Base-by-base conservation (phyloP, 352 stramenopile species). In the Thalassiosira ordinaria region DNA sequence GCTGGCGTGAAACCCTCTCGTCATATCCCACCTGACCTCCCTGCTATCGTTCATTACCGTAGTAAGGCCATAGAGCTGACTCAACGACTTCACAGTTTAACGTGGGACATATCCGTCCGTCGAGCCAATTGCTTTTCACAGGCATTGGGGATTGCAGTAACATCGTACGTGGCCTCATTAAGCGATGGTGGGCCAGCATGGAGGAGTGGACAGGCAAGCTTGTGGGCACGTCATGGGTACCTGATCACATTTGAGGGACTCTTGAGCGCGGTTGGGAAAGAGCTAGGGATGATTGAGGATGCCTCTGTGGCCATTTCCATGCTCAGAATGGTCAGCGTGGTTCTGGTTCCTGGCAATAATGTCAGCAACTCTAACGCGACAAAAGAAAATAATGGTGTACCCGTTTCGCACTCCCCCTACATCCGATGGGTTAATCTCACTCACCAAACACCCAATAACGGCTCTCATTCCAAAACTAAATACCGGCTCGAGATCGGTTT, bases 211-310 rank as follows among this genome's bases (percentile, higher is more conserved):
- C 92, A 78, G 77, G 84, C 86, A 1, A 78, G 80, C 27, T 47
- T 89, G 24, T 95, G 90, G 90, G 67, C 46, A 39, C 59, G 71
- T 41, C 86, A 95, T 79, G 90, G 90, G 37, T 95, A 89, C 68
- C 68, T 95, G 7, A 93, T 98, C 47, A 96, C 95, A 18, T 98
- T 97, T 91, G 96, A 98, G 84, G 97, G 95, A 37, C 88, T 99
- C 1, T 94, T 99, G 22, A 97, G 93, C 68, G 97, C 96, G 14
- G 95, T 97, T 41, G 96, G 96, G 26, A 98, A 98, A 72, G 97
- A 99, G 69, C 72, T 98, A 33, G 94, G 93, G 47, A 98, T 98
- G 97, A 94, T 95, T 74, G 91, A 95, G 78, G 91, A 95, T 88
- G 91, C 89, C 14, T 86, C 75, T 55, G 79, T 91, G 26, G 88